A percentile compares a stretch with the other conserved stretches of the same genome.
These are phyloP conservation scores for Penicillium sp. DNA, from an alignment of 2,329 filamentous ascomycete genomes.

Conservation along the genomic window DNA sequence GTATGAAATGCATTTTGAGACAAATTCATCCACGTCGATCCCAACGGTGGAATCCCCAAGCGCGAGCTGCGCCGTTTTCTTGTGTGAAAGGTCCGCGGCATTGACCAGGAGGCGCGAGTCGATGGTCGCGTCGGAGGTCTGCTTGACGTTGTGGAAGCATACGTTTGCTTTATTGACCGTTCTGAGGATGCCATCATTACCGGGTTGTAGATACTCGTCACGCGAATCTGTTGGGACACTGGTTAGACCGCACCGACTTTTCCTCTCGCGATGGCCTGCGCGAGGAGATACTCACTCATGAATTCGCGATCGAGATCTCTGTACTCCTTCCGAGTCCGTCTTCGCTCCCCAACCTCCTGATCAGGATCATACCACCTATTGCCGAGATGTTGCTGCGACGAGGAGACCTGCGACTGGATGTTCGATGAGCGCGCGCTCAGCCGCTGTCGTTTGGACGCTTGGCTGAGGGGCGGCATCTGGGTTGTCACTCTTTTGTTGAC, in stretches of 20 bases:
- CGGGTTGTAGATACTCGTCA: conserved; percentile 66
- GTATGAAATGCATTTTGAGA: conserved; percentile 83
- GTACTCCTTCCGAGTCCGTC: conserved; percentile 66
- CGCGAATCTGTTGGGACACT: conserved; percentile 56
- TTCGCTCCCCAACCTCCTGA: conserved; percentile 71
- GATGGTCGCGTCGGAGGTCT: conserved; percentile 85
- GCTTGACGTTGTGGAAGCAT: conserved; percentile 67
- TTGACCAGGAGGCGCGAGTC: conserved; percentile 83
- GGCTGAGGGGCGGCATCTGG: conserved; percentile 12
- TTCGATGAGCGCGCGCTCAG: conserved; percentile 37
- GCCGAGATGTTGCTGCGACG: conserved; percentile 37
- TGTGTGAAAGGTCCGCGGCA: conserved; percentile 74
- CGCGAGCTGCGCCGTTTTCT: conserved; percentile 70
- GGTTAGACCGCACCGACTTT: conserved; percentile 4
- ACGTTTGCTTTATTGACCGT: conserved; percentile 65
- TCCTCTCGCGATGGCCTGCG: neutral
- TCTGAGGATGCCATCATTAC: conserved; percentile 63
- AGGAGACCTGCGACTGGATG: conserved; percentile 28
- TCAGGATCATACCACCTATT: conserved; percentile 72
- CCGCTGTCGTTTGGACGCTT: conserved; percentile 46
- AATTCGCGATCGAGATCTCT: conserved; percentile 64
- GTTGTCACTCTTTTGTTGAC: conserved; percentile 41
- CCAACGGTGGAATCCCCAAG: conserved; percentile 70
- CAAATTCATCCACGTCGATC: conserved; percentile 85
- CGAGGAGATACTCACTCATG: conserved; percentile 49